A percentile compares a stretch with the other conserved stretches of the same genome.
phyloP scores from a whole-genome alignment of 129 eudicot genomes.

The Calendula officinalis region DNA sequence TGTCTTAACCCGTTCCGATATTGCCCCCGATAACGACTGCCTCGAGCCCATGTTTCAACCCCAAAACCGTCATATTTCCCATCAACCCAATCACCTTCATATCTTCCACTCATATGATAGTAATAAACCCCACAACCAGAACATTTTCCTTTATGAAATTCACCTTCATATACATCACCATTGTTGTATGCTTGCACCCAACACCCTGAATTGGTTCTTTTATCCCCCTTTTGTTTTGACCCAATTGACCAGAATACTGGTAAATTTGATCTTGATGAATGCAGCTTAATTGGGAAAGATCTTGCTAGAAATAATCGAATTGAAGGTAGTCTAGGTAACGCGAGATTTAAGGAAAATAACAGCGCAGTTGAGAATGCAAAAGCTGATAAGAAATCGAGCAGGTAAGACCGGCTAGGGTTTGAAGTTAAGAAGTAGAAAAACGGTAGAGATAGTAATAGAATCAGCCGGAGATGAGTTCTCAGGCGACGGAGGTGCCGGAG shows the following conservation, averaged over 20 bases:
- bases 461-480: constrained; percentile 56
- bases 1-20: constrained; percentile 91
- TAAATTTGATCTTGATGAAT: constrained; percentile 44
- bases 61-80: constrained; percentile 97
- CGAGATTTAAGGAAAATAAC: constrained; percentile 76
- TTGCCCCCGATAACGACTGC: constrained; percentile 90
- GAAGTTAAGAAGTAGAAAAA: constrained; percentile 86
- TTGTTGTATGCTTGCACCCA: constrained; percentile 90
- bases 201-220: constrained; percentile 64
- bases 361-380: constrained; percentile 86
- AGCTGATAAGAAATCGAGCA: constrained; percentile 87
- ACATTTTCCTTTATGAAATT: constrained; percentile 90
- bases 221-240: constrained; percentile 54
- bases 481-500: constrained; percentile 64
- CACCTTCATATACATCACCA: constrained; percentile 98
- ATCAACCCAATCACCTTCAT: constrained; percentile 98
- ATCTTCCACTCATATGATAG: constrained; percentile 92
- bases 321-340: constrained; percentile 74
- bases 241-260: constrained; percentile 97
- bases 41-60: constrained; percentile 95
- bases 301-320: constrained; percentile 69
- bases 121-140: constrained; percentile 95
- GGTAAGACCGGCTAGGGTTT: constrained; percentile 68
- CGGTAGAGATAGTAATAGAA: constrained; percentile 68
- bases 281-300: constrained; percentile 61